Conservation (phyloP, 768 basidiomycete genomes). For the Dentipellis sp. region DNA sequence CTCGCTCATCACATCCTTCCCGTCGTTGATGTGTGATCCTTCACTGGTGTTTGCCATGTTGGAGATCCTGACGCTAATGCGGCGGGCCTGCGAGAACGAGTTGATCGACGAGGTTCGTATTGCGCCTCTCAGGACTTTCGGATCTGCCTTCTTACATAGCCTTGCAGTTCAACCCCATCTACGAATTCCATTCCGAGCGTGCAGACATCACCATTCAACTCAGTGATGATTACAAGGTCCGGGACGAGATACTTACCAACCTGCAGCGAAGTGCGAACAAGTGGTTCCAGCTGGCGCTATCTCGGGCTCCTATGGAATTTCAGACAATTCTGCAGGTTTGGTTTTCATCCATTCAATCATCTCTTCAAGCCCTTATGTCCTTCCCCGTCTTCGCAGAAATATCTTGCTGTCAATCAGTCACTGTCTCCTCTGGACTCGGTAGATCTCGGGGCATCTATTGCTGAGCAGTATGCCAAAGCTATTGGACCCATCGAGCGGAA, state of each 20-base stretch:
- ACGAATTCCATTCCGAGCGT: constrained; percentile 75
- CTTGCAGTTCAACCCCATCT: constrained; percentile 76
- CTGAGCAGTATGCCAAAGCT: constrained; percentile 76
- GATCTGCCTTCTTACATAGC: not conserved
- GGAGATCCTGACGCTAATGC: constrained; percentile 83
- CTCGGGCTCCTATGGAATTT: constrained; percentile 84
- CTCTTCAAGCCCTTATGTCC: not conserved
- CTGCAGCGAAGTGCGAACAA: constrained; percentile 62
- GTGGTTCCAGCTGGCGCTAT: constrained; percentile 85
- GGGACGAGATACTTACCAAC: constrained; percentile 76
- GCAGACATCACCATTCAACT: constrained; percentile 68
- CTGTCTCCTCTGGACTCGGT: constrained; percentile 62
- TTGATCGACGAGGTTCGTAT: constrained; percentile 74
- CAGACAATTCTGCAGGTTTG: constrained; percentile 84
- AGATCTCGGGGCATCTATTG: constrained; percentile 88
- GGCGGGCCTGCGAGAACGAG: constrained; percentile 85
- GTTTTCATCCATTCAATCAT: not conserved
- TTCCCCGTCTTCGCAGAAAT: constrained; percentile 48
- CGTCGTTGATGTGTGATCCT: constrained; percentile 88
- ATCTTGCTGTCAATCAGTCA: constrained; percentile 69
- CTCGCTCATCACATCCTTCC: constrained; percentile 82
- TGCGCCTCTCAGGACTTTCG: not conserved
- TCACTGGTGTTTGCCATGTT: constrained; percentile 82
- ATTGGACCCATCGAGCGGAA: constrained; percentile 73
- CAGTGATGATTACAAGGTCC: constrained; percentile 76